Conservation (phyloP, 371 early-diverging fungal species). For the Conidiobolus incongruus region DNA sequence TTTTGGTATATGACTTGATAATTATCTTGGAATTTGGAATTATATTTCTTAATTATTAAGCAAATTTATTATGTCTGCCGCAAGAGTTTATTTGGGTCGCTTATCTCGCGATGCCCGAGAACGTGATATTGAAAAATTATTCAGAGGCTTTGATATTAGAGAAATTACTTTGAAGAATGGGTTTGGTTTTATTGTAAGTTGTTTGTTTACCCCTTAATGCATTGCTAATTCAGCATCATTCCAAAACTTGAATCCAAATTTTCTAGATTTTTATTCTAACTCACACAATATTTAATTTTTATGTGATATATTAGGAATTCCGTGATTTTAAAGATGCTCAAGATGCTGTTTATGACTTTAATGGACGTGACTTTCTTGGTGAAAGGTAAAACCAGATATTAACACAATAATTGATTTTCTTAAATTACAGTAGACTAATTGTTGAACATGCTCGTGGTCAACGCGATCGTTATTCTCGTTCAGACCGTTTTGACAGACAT, state of each 20-base stretch:
- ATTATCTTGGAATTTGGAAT: too few species aligned
- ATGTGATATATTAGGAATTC: too few species aligned
- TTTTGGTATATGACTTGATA: too few species aligned
- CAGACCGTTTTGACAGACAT: conserved; percentile 5
- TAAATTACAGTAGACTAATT: conserved; percentile 3
- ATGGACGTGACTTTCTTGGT: conserved; percentile 43
- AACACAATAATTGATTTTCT: background rate
- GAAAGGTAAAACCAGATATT: conserved; percentile 32
- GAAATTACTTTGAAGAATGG: conserved; percentile 49
- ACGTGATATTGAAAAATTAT: conserved; percentile 41
- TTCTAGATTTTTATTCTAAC: too few species aligned
- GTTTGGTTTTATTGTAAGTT: conserved; percentile 37
- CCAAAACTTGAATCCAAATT: too few species aligned
- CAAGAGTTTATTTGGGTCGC: conserved; percentile 47
- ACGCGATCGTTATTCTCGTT: background rate
- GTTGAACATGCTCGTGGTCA: background rate
- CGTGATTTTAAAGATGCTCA: conserved; percentile 43
- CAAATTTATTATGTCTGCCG: background rate
- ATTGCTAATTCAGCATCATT: too few species aligned
- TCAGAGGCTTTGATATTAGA: conserved; percentile 35
- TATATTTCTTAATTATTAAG: too few species aligned
- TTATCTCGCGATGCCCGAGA: conserved; percentile 38
- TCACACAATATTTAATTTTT: background rate
- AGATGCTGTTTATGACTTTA: conserved; percentile 44
- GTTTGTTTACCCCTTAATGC: too few species aligned